Evolutionary conservation across 1,139 yeast genomes (phyloP).

Genomic region (Zygosaccharomyces pseudobailii): DNA sequence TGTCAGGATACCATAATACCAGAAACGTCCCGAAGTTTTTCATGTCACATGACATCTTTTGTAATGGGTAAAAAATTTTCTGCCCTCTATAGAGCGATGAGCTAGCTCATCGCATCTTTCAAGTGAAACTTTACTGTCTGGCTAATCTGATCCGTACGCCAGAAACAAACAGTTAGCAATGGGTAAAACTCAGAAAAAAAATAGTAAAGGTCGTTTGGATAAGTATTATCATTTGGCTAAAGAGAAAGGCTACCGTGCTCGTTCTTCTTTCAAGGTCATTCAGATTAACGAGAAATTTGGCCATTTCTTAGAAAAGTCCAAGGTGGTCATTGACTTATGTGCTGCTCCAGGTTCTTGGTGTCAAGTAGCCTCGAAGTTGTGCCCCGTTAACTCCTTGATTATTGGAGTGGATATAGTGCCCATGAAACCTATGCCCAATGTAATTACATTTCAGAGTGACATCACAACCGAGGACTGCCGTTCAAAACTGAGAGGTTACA

Average conservation of each 20-base stretch:
- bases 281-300: slow-evolving; percentile 97
- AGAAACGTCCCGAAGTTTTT: no score
- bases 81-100: slow-evolving; percentile 20
- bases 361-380: slow-evolving; percentile 91
- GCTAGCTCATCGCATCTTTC: slow-evolving; percentile 12
- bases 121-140: neutral
- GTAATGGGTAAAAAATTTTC: slow-evolving; percentile 11
- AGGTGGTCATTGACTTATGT: slow-evolving; percentile 95
- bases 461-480: slow-evolving; percentile 98
- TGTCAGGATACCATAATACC: neutral
- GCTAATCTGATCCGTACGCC: neutral
- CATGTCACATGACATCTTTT: no score
- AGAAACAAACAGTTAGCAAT: slow-evolving; percentile 32
- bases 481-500: slow-evolving; percentile 85
- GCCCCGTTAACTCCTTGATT: slow-evolving; percentile 88
- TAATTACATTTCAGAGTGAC: slow-evolving; percentile 91
- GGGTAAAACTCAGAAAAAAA: slow-evolving; percentile 95
- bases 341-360: slow-evolving; percentile 99
- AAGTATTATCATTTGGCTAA: slow-evolving; percentile 93
- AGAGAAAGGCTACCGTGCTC: slow-evolving; percentile 97
- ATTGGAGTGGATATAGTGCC: slow-evolving; percentile 98
- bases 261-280: slow-evolving; percentile 93
- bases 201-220: slow-evolving; percentile 98
- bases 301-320: slow-evolving; percentile 91
- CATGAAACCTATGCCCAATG: slow-evolving; percentile 88